Base-by-base conservation (phyloP, 2,329 filamentous ascomycete genomes). In the Arthrobotrys megalospora region DNA sequence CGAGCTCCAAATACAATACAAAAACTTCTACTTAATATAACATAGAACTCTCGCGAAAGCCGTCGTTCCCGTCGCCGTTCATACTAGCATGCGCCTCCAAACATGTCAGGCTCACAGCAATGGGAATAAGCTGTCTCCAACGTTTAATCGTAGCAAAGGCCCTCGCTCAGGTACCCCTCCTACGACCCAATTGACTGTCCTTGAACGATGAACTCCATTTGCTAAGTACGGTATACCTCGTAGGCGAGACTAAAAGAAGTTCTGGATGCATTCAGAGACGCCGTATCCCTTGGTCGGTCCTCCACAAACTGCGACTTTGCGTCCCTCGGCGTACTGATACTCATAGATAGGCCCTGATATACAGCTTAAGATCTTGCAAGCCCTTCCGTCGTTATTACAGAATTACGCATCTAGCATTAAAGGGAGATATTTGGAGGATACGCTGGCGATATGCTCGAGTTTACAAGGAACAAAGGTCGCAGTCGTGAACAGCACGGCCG, bases 361-460 rank as follows among this genome's bases (percentile, higher is more conserved):
- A 1, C 96, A 99, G 83, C 89, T 99, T 81, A 98, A 98, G 85
- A 96, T 98, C 65, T 86, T 99, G 12, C 96, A 99, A 84, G 93
- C 94, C 0, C 85, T 99, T 14, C 96, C 96, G 3, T 93, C 94
- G 0, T 85, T 99, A 41, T 85, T 98, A 24, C 94, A 97, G 81
- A 97, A 97, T 82, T 98, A 98, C 85, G 90, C 93, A 0, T 87
- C 88, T 41, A 92, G 97, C 71, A 86, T 99, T 43, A 90, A 91
- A 76, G 93, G 92, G 1, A 92, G 95, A 76, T 86, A 97, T 38
- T 87, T 99, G 45, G 92, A 93, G 32, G 93, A 90, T 8, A 90
- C 93, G 0, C 85, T 99, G 80, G 94, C 97, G 83, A 93, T 97
- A 83, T 98, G 96, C 85, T 96, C 96, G 78, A 91, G 93, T 63